phyloP scores from a whole-genome alignment of 371 early-diverging fungal species.

The Sporodiniella umbellata region DNA sequence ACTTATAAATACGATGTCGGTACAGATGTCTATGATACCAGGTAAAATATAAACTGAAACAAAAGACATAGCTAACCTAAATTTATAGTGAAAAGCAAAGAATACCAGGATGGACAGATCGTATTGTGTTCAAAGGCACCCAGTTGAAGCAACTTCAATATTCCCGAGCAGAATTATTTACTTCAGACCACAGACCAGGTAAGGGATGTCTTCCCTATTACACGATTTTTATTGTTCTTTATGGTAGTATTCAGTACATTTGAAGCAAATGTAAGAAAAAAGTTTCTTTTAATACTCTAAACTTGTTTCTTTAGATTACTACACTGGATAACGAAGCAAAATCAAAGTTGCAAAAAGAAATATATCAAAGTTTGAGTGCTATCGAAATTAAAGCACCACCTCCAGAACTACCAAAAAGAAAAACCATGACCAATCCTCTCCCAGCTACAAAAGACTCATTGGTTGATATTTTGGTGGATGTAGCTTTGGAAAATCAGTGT shows the following conservation, averaged over 20 bases:
- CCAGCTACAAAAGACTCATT: constrained; percentile 13
- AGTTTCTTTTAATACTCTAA: background rate
- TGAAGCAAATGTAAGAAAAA: constrained; percentile 34
- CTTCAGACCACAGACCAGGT: constrained; percentile 82
- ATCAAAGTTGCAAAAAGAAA: constrained; percentile 36
- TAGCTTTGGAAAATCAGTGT: constrained; percentile 10
- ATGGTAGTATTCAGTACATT: constrained; percentile 41
- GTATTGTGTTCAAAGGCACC: constrained; percentile 67
- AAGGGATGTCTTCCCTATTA: background rate
- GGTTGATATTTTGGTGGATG: constrained; percentile 28
- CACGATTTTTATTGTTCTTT: background rate
- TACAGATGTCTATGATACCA: constrained; percentile 80
- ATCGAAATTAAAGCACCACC: constrained; percentile 17
- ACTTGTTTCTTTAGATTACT: constrained; percentile 19
- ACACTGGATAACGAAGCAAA: constrained; percentile 43
- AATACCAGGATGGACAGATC: constrained; percentile 90
- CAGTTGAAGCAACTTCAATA: constrained; percentile 47
- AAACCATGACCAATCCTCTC: constrained; percentile 5
- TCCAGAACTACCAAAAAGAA: constrained; percentile 22
- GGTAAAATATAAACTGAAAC: constrained; percentile 34
- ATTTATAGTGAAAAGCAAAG: constrained; percentile 75
- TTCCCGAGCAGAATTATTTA: constrained; percentile 59
- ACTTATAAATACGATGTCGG: constrained; percentile 95
- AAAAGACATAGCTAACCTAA: background rate
- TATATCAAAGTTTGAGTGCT: constrained; percentile 43